phyloP scores from a whole-genome alignment of 306 rosid species.

The Malus asiatica region DNA sequence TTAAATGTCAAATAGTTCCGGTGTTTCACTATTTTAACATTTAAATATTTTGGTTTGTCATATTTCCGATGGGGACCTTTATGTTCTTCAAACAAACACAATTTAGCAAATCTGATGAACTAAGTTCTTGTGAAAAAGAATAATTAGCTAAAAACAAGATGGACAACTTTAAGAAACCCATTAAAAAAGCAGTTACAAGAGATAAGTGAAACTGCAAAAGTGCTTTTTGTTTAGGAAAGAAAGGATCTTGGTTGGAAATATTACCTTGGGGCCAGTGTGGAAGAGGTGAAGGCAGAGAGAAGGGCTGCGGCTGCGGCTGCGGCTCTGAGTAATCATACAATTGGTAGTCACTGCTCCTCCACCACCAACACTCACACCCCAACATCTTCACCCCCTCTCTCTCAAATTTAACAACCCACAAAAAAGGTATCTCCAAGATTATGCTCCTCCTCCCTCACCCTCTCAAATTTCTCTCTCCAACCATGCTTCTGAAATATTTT shows the following conservation, averaged over 20 bases:
- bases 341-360: conserved; percentile 37
- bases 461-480: neutral
- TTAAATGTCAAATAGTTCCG: too few species aligned
- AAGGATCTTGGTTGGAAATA: neutral
- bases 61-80: too few species aligned
- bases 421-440: neutral
- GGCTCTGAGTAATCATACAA: neutral
- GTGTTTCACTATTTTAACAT: too few species aligned
- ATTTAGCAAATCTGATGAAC: neutral
- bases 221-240: neutral
- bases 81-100: neutral
- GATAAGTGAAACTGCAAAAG: neutral
- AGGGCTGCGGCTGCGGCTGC: conserved; percentile 46
- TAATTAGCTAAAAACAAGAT: neutral
- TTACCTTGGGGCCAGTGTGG: conserved; percentile 85
- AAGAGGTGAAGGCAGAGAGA: conserved; percentile 68
- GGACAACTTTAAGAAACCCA: neutral
- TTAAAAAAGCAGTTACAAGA: neutral
- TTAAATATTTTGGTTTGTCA: too few species aligned
- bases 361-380: conserved; percentile 53
- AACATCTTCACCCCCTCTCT: conserved; percentile 34
- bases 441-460: neutral
- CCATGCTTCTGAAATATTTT: neutral
- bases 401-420: neutral
- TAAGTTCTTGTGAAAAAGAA: neutral